These are phyloP conservation scores for Thelonectria discophora DNA, from an alignment of 2,329 filamentous ascomycete genomes.

Conservation along the genomic window DNA sequence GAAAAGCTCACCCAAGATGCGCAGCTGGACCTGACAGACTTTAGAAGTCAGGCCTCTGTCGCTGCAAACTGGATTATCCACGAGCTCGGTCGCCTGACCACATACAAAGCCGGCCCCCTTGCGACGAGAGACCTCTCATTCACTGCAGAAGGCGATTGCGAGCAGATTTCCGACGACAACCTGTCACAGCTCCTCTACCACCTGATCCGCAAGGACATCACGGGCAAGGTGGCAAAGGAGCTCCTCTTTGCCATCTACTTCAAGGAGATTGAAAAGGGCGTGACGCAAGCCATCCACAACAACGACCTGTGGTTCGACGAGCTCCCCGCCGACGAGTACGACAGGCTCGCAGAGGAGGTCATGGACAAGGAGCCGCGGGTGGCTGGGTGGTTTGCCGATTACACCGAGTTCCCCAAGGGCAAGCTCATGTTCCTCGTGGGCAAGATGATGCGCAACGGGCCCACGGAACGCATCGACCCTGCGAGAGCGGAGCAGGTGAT, in stretches of 20 bases:
- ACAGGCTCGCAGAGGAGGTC: constrained; percentile 54
- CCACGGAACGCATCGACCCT: constrained; percentile 64
- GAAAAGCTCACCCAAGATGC: constrained; percentile 38
- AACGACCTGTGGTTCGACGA: constrained; percentile 65
- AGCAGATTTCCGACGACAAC: constrained; percentile 54
- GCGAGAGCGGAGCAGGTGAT: constrained; percentile 59
- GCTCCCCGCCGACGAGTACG: constrained; percentile 58
- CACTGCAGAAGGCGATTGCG: constrained; percentile 57
- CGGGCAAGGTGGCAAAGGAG: constrained; percentile 66
- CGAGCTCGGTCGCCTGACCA: constrained; percentile 74
- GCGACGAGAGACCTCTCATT: constrained; percentile 49
- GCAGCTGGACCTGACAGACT: constrained; percentile 33
- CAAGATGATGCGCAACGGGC: constrained; percentile 64
- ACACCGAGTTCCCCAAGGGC: constrained; percentile 60
- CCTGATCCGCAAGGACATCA: constrained; percentile 60
- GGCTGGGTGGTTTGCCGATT: constrained; percentile 55
- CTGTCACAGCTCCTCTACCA: constrained; percentile 62
- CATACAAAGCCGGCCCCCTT: constrained; percentile 54
- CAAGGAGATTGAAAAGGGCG: constrained; percentile 54
- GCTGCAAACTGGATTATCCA: constrained; percentile 76
- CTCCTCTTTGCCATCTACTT: constrained; percentile 63
- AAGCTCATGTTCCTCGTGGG: constrained; percentile 70
- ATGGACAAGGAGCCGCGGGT: constrained; percentile 58
- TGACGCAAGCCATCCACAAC: constrained; percentile 56
- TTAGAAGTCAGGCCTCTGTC: constrained; percentile 55